A percentile compares a stretch with the other conserved stretches of the same genome.
phyloP scores from a whole-genome alignment of 2,329 filamentous ascomycete species.

The Coniochaeta pulveracea region DNA sequence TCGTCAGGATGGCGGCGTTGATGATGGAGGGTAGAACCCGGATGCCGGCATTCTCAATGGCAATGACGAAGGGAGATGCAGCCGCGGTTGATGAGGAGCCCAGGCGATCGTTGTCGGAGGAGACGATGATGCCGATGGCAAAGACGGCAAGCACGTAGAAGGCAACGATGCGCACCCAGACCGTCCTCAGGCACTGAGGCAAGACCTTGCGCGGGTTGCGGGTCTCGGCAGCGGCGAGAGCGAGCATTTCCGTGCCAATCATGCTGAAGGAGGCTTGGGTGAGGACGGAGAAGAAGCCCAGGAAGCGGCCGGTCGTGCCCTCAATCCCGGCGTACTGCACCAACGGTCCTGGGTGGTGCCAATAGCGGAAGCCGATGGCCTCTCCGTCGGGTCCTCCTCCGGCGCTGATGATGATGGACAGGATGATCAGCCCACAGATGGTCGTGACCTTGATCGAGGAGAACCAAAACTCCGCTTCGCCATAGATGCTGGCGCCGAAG shows the following conservation, averaged over 20 bases:
- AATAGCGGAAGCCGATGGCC: constrained; percentile 38
- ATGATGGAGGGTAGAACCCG: constrained; percentile 52
- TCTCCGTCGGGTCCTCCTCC: constrained; percentile 37
- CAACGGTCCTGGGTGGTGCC: constrained; percentile 35
- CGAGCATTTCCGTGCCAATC: constrained; percentile 49
- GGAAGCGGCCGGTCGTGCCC: constrained; percentile 39
- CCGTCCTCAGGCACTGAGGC: constrained; percentile 51
- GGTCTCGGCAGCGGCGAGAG: constrained; percentile 53
- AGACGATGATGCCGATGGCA: constrained; percentile 48
- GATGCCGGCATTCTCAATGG: constrained; percentile 57
- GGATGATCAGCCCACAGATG: constrained; percentile 22
- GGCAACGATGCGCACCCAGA: constrained; percentile 49
- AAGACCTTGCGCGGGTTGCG: constrained; percentile 53
- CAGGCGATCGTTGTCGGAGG: constrained; percentile 53
- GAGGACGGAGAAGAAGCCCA: constrained; percentile 47
- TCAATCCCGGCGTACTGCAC: constrained; percentile 29
- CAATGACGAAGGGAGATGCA: constrained; percentile 53
- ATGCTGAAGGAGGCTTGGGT: constrained; percentile 50
- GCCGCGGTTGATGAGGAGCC: constrained; percentile 45
- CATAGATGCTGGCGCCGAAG: constrained; percentile 42
- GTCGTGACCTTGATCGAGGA: constrained; percentile 18
- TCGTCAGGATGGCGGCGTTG: constrained; percentile 57
- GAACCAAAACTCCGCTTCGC: constrained; percentile 45
- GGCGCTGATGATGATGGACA: constrained; percentile 21
- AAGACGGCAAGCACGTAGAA: constrained; percentile 55